Evolutionary conservation across 495 filamentous ascomycete species (phyloP), one percentile per base, ranked within the genome.

Genomic region (Neurospora sp.): DNA sequence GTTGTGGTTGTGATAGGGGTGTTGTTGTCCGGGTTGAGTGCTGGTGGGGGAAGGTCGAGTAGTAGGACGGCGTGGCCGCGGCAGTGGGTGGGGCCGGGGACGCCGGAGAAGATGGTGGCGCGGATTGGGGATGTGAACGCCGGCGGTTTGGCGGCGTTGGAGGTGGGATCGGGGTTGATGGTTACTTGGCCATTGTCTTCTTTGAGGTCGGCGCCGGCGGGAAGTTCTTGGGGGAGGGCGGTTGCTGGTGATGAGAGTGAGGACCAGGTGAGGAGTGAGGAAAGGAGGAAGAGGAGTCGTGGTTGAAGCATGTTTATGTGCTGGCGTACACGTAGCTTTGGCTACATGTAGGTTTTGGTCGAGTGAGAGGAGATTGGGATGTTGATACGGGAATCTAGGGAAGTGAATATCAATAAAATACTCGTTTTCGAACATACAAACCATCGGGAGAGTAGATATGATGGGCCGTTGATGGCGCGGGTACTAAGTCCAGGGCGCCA

Each of bases 1-100:
- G 20, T 3, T 5, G 72, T 73, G 12, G 37, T 41, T 9, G 70
- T 75, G 38, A 73, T 70, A 41, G 76, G 76, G 42, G 70, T 71
- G 14, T 71, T 69, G 41, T 72, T 73, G 31, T 53, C 35, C 18
- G 41, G 6, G 4, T n/a, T n/a, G n/a, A 45, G 44, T n/a, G n/a
- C 18, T 45, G 80, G 78, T 18, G 74, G 77, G 3, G 80, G 75
- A 2, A 83, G 69, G 38, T 68, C 69, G 48, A 84, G 45, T 3
- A 70, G 70, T 38, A 77, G 42, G 59, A 84, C 73, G 22, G 78
- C 74, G 42, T 37, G 71, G 9, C 83, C 83, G 65, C 81, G 80
- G 53, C 83, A 84, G 48, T 74, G 69, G 20, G 77, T 81, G 1
- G 82, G 81, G 1, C 82, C 82, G 0, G 80, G 82, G n/a, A 79